Conservation (phyloP, 1,139 yeast genomes). For the Dujonia santamariae region DNA sequence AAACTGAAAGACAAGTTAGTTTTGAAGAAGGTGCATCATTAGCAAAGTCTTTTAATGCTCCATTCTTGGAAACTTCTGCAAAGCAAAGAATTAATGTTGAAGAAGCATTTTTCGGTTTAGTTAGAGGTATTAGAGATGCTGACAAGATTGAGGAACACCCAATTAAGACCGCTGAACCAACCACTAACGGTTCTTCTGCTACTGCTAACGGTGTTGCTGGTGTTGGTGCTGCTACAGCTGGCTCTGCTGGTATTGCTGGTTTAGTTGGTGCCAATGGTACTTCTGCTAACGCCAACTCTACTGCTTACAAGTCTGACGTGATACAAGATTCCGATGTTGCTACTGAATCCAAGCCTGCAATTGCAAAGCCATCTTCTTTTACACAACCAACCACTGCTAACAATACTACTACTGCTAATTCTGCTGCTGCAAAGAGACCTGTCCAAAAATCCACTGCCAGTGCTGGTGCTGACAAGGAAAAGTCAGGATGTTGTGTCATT, state of each 20-base stretch:
- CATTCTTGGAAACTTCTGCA: slow-evolving; percentile 90
- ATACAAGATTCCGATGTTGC: slow-evolving; percentile 7
- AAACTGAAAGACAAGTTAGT: slow-evolving; percentile 75
- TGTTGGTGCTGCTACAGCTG: slow-evolving; percentile 9
- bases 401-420: slow-evolving; percentile 6
- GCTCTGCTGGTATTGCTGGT: neutral
- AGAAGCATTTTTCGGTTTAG: slow-evolving; percentile 80
- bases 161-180: slow-evolving; percentile 9
- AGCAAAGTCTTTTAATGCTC: slow-evolving; percentile 72
- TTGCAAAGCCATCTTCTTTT: slow-evolving; percentile 9
- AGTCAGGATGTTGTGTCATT: slow-evolving; percentile 46
- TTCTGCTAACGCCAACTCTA: neutral
- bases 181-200: slow-evolving; percentile 9
- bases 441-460: slow-evolving; percentile 2
- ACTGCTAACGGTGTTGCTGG: slow-evolving; percentile 13
- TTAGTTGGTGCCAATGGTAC: neutral
- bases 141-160: slow-evolving; percentile 11
- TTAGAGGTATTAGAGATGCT: slow-evolving; percentile 49
- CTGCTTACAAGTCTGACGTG: slow-evolving; percentile 1
- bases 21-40: slow-evolving; percentile 79
- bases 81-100: slow-evolving; percentile 92
- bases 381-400: slow-evolving; percentile 9
- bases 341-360: slow-evolving; percentile 8
- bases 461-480: slow-evolving; percentile 27
- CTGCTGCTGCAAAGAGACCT: slow-evolving; percentile 6